phyloP scores from a whole-genome alignment of 805 yeast species.

The Candida rishiriensis region DNA sequence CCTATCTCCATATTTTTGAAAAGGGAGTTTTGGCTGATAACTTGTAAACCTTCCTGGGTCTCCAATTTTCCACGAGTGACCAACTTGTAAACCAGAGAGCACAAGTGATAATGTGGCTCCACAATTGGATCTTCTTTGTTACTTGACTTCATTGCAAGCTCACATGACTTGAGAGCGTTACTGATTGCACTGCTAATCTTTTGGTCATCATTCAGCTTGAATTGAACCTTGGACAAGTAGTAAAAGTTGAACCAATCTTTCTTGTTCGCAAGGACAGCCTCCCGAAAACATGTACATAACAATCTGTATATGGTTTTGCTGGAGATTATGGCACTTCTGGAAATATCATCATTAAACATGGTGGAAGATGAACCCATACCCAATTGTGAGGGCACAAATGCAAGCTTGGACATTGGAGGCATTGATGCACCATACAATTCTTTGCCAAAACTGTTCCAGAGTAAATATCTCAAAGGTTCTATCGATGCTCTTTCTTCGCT shows the following conservation, averaged over 20 bases:
- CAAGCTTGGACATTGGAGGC: slow-evolving; percentile 61
- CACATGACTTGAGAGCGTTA: slow-evolving; percentile 41
- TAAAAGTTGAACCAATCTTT: slow-evolving; percentile 61
- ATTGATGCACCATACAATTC: slow-evolving; percentile 55
- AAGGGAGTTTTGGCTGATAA: slow-evolving; percentile 36
- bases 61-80: slow-evolving; percentile 35
- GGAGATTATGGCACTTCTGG: slow-evolving; percentile 26
- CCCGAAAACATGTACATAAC: slow-evolving; percentile 39
- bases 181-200: slow-evolving; percentile 31
- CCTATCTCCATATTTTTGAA: slow-evolving; percentile 7
- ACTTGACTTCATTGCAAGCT: slow-evolving; percentile 34
- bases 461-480: slow-evolving; percentile 34
- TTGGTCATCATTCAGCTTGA: slow-evolving; percentile 37
- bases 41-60: slow-evolving; percentile 34
- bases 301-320: slow-evolving; percentile 21
- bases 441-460: slow-evolving; percentile 53
- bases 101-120: slow-evolving; percentile 73
- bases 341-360: neutral
- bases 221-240: slow-evolving; percentile 53
- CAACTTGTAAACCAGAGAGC: slow-evolving; percentile 56
- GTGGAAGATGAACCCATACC: neutral
- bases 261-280: slow-evolving; percentile 41
- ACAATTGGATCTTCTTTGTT: slow-evolving; percentile 51
- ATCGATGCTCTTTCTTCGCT: slow-evolving; percentile 18
- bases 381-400: slow-evolving; percentile 31